Conservation (phyloP, 1,139 yeast species). For the Saccharomyces hybrid region DNA sequence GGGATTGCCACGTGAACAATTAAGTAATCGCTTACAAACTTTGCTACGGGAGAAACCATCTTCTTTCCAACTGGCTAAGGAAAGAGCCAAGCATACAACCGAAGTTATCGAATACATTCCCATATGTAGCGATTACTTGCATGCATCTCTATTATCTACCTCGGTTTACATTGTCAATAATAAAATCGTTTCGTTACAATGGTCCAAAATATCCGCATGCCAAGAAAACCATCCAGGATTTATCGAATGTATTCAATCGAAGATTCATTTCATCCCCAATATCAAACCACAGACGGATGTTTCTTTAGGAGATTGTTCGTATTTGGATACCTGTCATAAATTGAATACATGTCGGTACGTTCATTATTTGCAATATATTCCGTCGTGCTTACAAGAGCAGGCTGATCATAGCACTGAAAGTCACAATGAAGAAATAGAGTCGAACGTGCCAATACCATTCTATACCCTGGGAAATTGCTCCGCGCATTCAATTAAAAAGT, state of each 20-base stretch:
- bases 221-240: constrained; percentile 28
- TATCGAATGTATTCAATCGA: constrained; percentile 39
- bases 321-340: constrained; percentile 88
- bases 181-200: constrained; percentile 26
- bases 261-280: constrained; percentile 59
- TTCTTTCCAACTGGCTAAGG: constrained; percentile 34
- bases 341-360: constrained; percentile 71
- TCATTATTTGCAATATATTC: constrained; percentile 64
- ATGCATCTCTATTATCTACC: constrained; percentile 32
- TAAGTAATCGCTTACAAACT: neutral
- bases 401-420: constrained; percentile 30
- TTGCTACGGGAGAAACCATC: neutral
- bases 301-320: constrained; percentile 84
- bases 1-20: neutral
- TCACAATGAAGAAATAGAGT: constrained; percentile 14
- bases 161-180: constrained; percentile 25
- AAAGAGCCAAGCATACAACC: constrained; percentile 38
- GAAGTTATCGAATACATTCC: constrained; percentile 41
- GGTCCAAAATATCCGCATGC: constrained; percentile 19
- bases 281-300: constrained; percentile 53
- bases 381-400: constrained; percentile 28
- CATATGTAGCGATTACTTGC: constrained; percentile 45
- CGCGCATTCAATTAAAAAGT: constrained; percentile 29
- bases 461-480: constrained; percentile 52
- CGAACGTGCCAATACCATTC: constrained; percentile 30